Conservation (phyloP, 257 asterid genomes). For the Penstemon barbatus region DNA sequence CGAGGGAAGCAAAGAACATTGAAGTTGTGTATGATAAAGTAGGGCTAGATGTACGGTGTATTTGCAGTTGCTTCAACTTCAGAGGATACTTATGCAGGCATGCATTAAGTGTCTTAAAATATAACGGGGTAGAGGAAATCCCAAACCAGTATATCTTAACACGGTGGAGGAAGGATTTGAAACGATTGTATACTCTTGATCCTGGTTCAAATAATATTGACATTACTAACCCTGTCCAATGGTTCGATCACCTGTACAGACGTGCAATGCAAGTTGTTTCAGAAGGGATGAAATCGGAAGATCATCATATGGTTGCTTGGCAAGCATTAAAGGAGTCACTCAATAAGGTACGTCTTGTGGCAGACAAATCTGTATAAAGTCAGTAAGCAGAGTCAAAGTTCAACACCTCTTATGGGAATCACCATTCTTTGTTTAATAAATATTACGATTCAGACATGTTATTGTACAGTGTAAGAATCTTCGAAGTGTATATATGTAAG, state of each 20-base stretch:
- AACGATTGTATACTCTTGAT: constrained; percentile 39
- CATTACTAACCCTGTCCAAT: constrained; percentile 47
- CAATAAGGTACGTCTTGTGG: constrained; percentile 46
- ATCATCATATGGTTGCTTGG: constrained; percentile 51
- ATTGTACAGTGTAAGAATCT: constrained; percentile 27
- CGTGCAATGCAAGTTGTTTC: constrained; percentile 53
- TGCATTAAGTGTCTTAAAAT: constrained; percentile 42
- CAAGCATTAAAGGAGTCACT: constrained; percentile 53
- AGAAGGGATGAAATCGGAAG: constrained; percentile 50
- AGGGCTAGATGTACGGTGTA: constrained; percentile 51
- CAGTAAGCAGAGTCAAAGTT: constrained; percentile 1
- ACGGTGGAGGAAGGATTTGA: constrained; percentile 63
- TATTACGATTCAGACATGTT: constrained; percentile 11
- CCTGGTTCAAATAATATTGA: constrained; percentile 45
- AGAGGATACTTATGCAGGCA: constrained; percentile 54
- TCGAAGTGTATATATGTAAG: constrained; percentile 28
- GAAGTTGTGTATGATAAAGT: constrained; percentile 54
- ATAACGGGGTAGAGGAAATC: constrained; percentile 43
- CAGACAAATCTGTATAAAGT: constrained; percentile 35
- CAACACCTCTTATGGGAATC: not conserved
- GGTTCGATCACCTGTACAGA: constrained; percentile 51
- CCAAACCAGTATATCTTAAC: constrained; percentile 42
- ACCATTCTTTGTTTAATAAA: constrained; percentile 13
- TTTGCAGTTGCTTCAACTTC: constrained; percentile 53
- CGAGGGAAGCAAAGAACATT: constrained; percentile 31